phyloP scores from a whole-genome alignment of 2,329 filamentous ascomycete genomes.

The Macrophomina phaseolina region DNA sequence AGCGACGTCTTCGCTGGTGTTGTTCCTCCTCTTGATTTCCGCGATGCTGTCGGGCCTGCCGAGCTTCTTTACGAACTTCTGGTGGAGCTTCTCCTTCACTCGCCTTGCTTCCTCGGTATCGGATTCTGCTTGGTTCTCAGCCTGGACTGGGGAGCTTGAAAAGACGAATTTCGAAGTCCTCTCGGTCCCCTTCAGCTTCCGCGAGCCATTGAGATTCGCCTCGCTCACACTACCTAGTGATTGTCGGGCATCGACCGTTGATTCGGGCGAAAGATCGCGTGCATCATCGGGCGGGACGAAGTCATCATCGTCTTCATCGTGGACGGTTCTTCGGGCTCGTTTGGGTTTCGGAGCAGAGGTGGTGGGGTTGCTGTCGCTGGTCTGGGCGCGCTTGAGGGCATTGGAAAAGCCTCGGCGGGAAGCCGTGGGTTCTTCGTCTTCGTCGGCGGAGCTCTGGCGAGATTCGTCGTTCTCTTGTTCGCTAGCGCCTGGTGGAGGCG shows the following conservation, averaged over 20 bases:
- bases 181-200: constrained; percentile 47
- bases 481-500: background rate
- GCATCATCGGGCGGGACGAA: constrained; percentile 43
- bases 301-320: constrained; percentile 44
- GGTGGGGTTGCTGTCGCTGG: constrained; percentile 25
- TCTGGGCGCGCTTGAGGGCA: constrained; percentile 54
- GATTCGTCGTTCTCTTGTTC: background rate
- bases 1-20: constrained; percentile 60
- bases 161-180: constrained; percentile 66
- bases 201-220: constrained; percentile 36
- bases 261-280: constrained; percentile 29
- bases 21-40: constrained; percentile 67
- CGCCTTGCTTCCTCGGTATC: constrained; percentile 61
- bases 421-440: constrained; percentile 8
- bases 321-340: constrained; percentile 27
- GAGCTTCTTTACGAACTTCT: constrained; percentile 87
- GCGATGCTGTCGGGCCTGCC: constrained; percentile 82
- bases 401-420: constrained; percentile 36
- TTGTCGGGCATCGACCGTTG: constrained; percentile 28
- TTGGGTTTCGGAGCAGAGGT: constrained; percentile 3
- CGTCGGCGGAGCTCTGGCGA: background rate
- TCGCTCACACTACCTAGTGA: constrained; percentile 36
- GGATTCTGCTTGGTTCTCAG: constrained; percentile 46
- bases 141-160: constrained; percentile 52
- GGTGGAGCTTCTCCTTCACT: constrained; percentile 75